phyloP scores from a whole-genome alignment of 2,329 filamentous ascomycete genomes.

The Drechslera avenae region DNA sequence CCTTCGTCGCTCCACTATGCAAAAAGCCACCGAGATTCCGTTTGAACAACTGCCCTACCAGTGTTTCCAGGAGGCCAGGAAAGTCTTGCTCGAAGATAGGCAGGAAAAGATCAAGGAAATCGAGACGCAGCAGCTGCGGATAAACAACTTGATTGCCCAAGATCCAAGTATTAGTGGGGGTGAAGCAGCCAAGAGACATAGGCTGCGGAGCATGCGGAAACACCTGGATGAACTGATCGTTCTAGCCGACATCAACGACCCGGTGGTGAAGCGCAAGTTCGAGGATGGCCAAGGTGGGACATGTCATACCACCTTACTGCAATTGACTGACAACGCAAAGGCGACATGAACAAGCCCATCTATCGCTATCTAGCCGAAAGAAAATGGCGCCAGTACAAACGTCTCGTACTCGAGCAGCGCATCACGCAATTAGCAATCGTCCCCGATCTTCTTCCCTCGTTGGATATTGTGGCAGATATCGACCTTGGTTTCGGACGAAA shows the following conservation, averaged over 20 bases:
- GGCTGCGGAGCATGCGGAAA: conserved; percentile 70
- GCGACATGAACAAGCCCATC: conserved; percentile 94
- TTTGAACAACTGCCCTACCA: conserved; percentile 97
- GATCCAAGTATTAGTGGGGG: conserved; percentile 65
- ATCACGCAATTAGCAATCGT: conserved; percentile 85
- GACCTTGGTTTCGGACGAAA: conserved; percentile 77
- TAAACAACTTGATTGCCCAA: conserved; percentile 68
- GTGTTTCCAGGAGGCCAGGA: conserved; percentile 94
- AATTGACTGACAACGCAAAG: conserved; percentile 54
- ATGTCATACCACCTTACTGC: not conserved
- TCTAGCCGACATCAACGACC: conserved; percentile 91
- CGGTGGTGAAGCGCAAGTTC: conserved; percentile 87
- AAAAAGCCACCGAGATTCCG: conserved; percentile 69
- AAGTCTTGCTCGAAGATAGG: conserved; percentile 78
- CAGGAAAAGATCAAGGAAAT: conserved; percentile 80
- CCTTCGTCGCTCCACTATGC: conserved; percentile 46
- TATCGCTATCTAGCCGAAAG: conserved; percentile 87
- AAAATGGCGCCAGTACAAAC: conserved; percentile 86
- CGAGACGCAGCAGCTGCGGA: conserved; percentile 67
- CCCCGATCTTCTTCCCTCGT: conserved; percentile 81
- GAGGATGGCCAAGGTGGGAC: conserved; percentile 84
- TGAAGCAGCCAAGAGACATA: conserved; percentile 67
- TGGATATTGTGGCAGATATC: conserved; percentile 80
- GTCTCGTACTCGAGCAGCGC: conserved; percentile 80
- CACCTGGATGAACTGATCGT: conserved; percentile 83